Conservation (phyloP, 139 green algal genomes). For the Gonium pectorale region DNA sequence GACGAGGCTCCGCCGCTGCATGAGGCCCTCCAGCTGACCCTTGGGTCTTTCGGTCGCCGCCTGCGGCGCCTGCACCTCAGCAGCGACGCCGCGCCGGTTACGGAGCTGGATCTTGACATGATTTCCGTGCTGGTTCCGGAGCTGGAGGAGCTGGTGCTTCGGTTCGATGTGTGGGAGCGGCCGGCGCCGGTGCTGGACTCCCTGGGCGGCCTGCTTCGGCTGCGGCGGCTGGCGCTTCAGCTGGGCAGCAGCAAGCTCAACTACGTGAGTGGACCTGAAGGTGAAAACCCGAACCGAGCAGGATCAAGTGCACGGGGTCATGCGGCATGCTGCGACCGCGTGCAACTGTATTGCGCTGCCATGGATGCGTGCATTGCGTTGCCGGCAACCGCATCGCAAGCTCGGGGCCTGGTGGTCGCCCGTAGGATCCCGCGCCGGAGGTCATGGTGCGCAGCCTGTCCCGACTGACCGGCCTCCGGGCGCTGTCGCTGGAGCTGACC, state of each 20-base stretch:
- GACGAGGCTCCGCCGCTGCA: conserved; percentile 23
- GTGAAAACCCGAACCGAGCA: too few species aligned
- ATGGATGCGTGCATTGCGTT: too few species aligned
- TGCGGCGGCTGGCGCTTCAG: conserved; percentile 2
- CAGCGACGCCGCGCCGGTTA: background rate
- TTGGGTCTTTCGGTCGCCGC: background rate
- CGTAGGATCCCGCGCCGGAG: conserved; percentile 17
- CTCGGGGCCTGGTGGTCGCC: too few species aligned
- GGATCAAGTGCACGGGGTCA: too few species aligned
- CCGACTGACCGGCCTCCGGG: background rate
- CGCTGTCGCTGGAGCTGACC: conserved; percentile 23
- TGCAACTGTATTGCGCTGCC: too few species aligned
- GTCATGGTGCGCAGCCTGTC: background rate
- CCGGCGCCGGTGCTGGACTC: background rate
- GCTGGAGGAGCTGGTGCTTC: background rate
- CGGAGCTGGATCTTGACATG: conserved; percentile 12
- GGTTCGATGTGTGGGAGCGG: conserved; percentile 1
- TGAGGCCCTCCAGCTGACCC: background rate
- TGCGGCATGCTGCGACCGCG: too few species aligned
- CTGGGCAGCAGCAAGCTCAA: conserved; percentile 14
- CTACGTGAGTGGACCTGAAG: conserved; percentile 14
- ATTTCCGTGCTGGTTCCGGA: background rate
- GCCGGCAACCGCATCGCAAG: too few species aligned
- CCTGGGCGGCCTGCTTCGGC: background rate
- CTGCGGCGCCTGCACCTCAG: background rate